Percentiles rank a stretch among this genome's conserved stretches.
These are phyloP conservation scores for Penicillium glabrum DNA, from an alignment of 2,329 filamentous ascomycete genomes.

Conservation along the genomic window DNA sequence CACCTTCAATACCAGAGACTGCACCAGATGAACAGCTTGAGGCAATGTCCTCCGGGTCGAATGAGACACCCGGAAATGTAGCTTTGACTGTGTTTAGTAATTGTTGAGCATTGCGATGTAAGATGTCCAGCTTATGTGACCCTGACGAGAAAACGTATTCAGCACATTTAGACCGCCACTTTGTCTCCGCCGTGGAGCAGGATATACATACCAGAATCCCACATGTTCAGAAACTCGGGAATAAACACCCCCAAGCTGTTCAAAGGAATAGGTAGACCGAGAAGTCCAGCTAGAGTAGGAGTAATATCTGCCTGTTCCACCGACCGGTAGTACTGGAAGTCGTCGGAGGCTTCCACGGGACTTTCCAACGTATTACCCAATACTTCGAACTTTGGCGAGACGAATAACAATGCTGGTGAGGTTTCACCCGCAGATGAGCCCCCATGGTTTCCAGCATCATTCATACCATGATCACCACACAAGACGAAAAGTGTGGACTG, in stretches of 20 bases:
- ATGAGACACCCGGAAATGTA: constrained; percentile 62
- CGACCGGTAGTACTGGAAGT: constrained; percentile 79
- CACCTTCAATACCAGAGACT: constrained; percentile 48
- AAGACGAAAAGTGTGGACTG: constrained; percentile 78
- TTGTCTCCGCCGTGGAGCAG: background rate
- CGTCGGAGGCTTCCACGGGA: constrained; percentile 61
- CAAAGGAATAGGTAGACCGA: constrained; percentile 83
- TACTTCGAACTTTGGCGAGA: constrained; percentile 74
- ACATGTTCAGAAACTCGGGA: constrained; percentile 73
- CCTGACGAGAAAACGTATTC: constrained; percentile 22
- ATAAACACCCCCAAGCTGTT: constrained; percentile 92
- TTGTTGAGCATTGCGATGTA: constrained; percentile 77
- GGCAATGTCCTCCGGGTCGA: constrained; percentile 32
- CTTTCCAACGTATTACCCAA: constrained; percentile 48
- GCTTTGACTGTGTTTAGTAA: constrained; percentile 75
- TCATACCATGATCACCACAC: constrained; percentile 98
- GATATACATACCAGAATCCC: constrained; percentile 59
- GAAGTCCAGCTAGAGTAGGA: constrained; percentile 79
- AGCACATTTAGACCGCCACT: background rate
- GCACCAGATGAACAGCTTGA: constrained; percentile 23
- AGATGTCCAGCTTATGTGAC: constrained; percentile 62
- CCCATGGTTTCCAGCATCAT: constrained; percentile 94
- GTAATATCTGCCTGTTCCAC: constrained; percentile 96
- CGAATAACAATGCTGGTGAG: constrained; percentile 85
- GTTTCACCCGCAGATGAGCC: constrained; percentile 93